Evolutionary conservation across 805 yeast genomes (phyloP).

Genomic region (Jamesozyma jinghongensis): DNA sequence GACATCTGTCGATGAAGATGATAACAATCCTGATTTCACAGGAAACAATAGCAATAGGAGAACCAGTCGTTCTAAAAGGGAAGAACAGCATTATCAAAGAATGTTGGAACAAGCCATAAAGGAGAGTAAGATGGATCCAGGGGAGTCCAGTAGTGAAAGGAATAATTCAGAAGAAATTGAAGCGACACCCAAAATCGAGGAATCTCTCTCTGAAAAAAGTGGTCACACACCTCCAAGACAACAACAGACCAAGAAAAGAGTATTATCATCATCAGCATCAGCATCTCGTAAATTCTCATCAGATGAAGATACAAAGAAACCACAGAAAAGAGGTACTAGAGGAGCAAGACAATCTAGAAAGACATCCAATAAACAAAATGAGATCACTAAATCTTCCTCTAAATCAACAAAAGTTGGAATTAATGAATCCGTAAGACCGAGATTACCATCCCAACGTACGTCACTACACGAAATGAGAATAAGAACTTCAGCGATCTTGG

Average conservation of each 20-base stretch:
- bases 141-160: background rate
- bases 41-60: constrained; percentile 8
- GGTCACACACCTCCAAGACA: no score
- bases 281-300: background rate
- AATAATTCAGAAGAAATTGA: background rate
- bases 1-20: constrained; percentile 1
- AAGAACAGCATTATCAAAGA: constrained; percentile 36
- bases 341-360: constrained; percentile 1
- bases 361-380: constrained; percentile 7
- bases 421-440: constrained; percentile 57
- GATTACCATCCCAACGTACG: constrained; percentile 68
- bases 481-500: constrained; percentile 83
- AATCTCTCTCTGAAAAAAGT: no score
- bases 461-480: constrained; percentile 78
- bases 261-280: no score
- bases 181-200: background rate
- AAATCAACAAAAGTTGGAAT: background rate
- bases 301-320: background rate
- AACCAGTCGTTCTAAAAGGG: constrained; percentile 33
- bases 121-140: constrained; percentile 23
- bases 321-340: background rate
- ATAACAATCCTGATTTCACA: constrained; percentile 9
- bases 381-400: background rate
- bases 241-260: background rate
- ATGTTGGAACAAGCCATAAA: constrained; percentile 35